Evolutionary conservation across 179 eudicot species (phyloP), one percentile per base, ranked within the genome.

Genomic region (Vitellaria paradoxa): DNA sequence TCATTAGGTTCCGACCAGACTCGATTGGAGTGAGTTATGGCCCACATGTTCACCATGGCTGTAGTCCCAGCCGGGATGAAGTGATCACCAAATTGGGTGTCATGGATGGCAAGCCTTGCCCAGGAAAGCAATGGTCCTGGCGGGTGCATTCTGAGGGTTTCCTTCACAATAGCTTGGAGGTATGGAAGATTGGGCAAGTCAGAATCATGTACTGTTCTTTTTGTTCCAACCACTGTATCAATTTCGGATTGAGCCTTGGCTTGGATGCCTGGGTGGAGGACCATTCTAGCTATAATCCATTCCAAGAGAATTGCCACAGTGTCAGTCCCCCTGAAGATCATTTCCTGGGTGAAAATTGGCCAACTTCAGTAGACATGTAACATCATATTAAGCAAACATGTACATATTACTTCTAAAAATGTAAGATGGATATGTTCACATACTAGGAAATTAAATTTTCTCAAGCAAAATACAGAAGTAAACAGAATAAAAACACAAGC

Each of bases 31-130:
- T 91, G 94, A 42, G 97, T 86, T 78, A 93, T 93, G 68, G 97
- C 91, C 91, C 90, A 91, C 97, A 93, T 93, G 94, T 93, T 93
- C 5, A 93, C 97, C 92, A 93, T 93, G 10, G 97, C 97, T 0
- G 96, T 93, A 0, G 97, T 91, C 4, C 97, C 96, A 0, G 97
- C 96, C 0, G 97, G 94, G 56, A 93, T 80, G 70, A 87, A 84
- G 77, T 91, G 91, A 3, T 81, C 82, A 3, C 91, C 97, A 0
- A 93, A 82, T 0, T 80, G 86, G 20, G 89, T 86, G 82, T 91
- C 94, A 62, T 90, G 94, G 83, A 87, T 86, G 0, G 97, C 85
- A 0, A 91, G 92, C 5, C 97, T 86, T 40, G 97, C 97, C 97
- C 97, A 93, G 0, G 97, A 93, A 14, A 93, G 90, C 6, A 93